Base-by-base conservation (phyloP, 2,329 filamentous ascomycete genomes). In the Beauveria bassiana region DNA sequence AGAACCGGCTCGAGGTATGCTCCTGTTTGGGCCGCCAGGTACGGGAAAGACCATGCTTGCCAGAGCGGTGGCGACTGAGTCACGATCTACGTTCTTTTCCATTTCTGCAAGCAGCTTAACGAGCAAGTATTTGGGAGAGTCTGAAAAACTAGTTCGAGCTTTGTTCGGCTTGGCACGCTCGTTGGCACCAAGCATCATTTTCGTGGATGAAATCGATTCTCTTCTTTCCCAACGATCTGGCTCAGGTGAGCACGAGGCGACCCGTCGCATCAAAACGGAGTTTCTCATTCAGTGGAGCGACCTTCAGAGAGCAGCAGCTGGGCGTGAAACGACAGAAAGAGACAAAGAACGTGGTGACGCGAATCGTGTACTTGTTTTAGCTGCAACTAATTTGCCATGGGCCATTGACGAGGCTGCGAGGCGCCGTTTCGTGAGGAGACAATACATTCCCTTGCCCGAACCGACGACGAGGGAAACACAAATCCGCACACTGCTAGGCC, bases 31-130 rank as follows among this genome's bases (percentile, higher is more conserved):
- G 0, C 95, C 95, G 1, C 95, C 95, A 0, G 95, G 95, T n/a
- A 99, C 95, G 0, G 95, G 95, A 58, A 99, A 99, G 75, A 99
- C 95, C 0, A 99, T 99, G 95, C 79, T 99, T 43, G 95, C 95
- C 10, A 85, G 95, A 65, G 92, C 74, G n/a, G 93, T 98, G 0
- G 95, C 95, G 1, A 98, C 95, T 0, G 95, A 99, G 73, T 96
- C 91, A 1, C 89, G 87, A 68, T 96, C 91, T 12, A 96, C 96
- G 0, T 99, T 98, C 75, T 98, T 99, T 76, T 96, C 93, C 16
- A 96, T 99, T 61, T 96, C 92, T 5, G 92, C 95, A 18, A 96
- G 91, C 71, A 96, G 90, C 68, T 77, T 99, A 66, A 98, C 93
- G 1, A 96, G 90, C 70, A 99, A 99, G 75, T 99, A 93, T 73